These are phyloP conservation scores for Citrus reticulata DNA, from an alignment of 345 rosid genomes.

Conservation along the genomic window DNA sequence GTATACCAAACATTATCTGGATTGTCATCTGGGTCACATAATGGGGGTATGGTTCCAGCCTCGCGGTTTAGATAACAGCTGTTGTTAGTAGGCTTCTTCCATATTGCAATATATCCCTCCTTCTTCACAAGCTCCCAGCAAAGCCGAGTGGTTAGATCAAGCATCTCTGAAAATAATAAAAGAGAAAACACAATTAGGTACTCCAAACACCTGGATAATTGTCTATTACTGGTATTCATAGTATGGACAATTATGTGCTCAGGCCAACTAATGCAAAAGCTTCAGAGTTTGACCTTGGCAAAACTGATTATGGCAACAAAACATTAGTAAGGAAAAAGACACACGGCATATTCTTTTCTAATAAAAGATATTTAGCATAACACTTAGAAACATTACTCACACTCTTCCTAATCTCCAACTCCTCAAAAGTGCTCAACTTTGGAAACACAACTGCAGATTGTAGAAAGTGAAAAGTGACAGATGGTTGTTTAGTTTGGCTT, in stretches of 20 bases:
- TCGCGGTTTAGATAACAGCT: constrained; percentile 79
- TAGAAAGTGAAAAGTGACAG: neutral
- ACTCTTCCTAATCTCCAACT: neutral
- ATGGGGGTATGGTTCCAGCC: constrained; percentile 56
- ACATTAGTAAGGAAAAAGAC: neutral
- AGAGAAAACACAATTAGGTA: constrained; percentile 2
- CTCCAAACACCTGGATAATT: neutral
- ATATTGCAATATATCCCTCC: constrained; percentile 93
- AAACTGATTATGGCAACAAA: neutral
- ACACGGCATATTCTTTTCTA: neutral
- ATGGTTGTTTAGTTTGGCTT: neutral
- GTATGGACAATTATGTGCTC: neutral
- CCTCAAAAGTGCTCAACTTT: neutral
- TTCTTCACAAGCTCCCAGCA: constrained; percentile 96
- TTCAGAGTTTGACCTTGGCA: neutral
- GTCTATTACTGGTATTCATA: neutral
- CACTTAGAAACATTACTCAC: neutral
- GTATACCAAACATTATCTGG: constrained; percentile 88
- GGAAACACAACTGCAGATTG: neutral
- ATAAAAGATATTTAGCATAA: neutral
- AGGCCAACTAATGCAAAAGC: neutral
- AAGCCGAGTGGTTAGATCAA: constrained; percentile 74
- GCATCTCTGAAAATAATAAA: constrained; percentile 69
- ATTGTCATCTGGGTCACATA: constrained; percentile 74
- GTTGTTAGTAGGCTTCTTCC: constrained; percentile 85